A percentile compares a stretch with the other conserved stretches of the same genome.
Conservation (phyloP, 179 eudicot species). For the Spergularia azorica region DNA sequence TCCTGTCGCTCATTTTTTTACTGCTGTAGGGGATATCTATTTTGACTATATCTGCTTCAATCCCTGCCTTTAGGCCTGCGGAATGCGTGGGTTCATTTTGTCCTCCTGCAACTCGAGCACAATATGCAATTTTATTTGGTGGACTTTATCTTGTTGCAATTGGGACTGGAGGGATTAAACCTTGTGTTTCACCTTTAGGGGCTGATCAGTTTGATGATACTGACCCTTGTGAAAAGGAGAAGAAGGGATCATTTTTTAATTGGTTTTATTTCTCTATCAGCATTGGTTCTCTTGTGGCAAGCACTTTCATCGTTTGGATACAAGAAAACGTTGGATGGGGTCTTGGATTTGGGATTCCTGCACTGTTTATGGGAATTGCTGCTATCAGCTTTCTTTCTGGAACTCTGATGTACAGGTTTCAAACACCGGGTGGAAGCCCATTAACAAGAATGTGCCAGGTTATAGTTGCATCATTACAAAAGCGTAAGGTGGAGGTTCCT, state of each 20-base stretch:
- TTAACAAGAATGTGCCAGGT: slow-evolving; percentile 66
- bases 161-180: slow-evolving; percentile 76
- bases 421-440: slow-evolving; percentile 67
- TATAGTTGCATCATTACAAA: slow-evolving; percentile 52
- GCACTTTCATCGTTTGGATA: slow-evolving; percentile 58
- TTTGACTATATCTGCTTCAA: slow-evolving; percentile 57
- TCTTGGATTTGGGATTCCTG: slow-evolving; percentile 62
- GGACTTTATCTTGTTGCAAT: slow-evolving; percentile 67
- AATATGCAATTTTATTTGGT: slow-evolving; percentile 44
- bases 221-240: slow-evolving; percentile 49
- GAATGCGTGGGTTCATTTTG: slow-evolving; percentile 54
- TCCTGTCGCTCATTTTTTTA: slow-evolving; percentile 1
- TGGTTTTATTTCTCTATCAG: slow-evolving; percentile 65
- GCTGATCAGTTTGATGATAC: slow-evolving; percentile 75
- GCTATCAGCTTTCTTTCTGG: slow-evolving; percentile 52
- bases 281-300: slow-evolving; percentile 58
- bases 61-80: slow-evolving; percentile 53
- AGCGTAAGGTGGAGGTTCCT: slow-evolving; percentile 46
- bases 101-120: slow-evolving; percentile 55
- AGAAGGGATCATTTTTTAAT: slow-evolving; percentile 67
- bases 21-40: slow-evolving; percentile 61
- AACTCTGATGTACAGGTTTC: slow-evolving; percentile 57
- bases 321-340: slow-evolving; percentile 73
- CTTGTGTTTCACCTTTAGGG: slow-evolving; percentile 66
- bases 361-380: slow-evolving; percentile 55